phyloP scores from a whole-genome alignment of 192 early-diverging fungal species.

The Entomortierella parvispora region DNA sequence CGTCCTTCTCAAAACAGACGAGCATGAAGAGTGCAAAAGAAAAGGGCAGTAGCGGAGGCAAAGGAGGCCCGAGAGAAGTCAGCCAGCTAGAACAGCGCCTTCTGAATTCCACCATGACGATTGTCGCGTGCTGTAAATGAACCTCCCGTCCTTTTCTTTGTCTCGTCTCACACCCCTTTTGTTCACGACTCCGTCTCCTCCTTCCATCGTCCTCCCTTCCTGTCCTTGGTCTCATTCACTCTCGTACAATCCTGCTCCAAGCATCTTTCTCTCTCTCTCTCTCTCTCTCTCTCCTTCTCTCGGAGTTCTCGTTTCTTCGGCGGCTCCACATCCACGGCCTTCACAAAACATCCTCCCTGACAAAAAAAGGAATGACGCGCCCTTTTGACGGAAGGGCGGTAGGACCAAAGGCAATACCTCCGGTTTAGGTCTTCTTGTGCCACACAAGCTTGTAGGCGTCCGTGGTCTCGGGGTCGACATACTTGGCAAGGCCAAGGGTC shows the following conservation, averaged over 20 bases:
- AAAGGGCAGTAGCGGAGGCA: not conserved
- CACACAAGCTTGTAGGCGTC: constrained; percentile 48
- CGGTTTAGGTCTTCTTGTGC: constrained; percentile 41
- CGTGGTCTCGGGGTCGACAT: constrained; percentile 38
- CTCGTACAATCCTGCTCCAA: not conserved
- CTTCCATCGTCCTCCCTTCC: not conserved
- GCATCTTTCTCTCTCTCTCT: not conserved
- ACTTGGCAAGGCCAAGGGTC: constrained; percentile 39
- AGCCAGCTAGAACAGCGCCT: too few species aligned
- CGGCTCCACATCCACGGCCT: too few species aligned
- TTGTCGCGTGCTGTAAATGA: not conserved
- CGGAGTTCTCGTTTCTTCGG: not conserved
- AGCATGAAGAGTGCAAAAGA: not conserved
- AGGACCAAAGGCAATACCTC: not conserved
- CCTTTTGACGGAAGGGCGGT: too few species aligned
- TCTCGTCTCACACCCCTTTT: not conserved
- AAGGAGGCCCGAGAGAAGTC: not conserved
- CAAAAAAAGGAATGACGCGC: too few species aligned
- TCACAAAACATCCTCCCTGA: too few species aligned
- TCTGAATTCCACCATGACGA: too few species aligned
- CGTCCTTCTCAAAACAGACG: not conserved
- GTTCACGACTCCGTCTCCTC: not conserved
- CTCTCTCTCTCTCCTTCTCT: not conserved
- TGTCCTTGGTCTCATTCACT: not conserved
- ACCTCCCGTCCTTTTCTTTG: not conserved